Base-by-base conservation (phyloP, 768 basidiomycete species). In the Fomitopsis serialis region DNA sequence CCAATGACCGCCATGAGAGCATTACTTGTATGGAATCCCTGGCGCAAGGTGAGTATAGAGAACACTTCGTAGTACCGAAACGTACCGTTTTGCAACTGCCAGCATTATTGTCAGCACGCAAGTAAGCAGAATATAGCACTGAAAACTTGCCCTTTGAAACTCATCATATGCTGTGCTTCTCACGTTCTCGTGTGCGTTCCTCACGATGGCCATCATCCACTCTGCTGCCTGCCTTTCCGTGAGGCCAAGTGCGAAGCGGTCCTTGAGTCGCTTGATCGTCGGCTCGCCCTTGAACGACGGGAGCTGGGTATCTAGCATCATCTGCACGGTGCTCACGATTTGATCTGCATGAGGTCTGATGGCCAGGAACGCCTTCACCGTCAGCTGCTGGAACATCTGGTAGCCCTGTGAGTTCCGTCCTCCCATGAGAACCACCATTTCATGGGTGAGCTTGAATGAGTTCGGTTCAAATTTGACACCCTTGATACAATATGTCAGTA, bases 381-480 rank as follows among this genome's bases (percentile, higher is more conserved):
- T 92, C 34, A 99, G 81, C 64, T 91, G 90, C 63, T 90, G 87
- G 76, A 98, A 99, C 36, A 93, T 79, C 52, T 88, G 85, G 70
- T 96, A 99, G 19, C 97, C 97, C 70, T 95, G 90, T 1, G 92
- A 95, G 64, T 89, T 80, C 59, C 89, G 80, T 10, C 97, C 97
- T 46, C 97, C 97, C 97, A 99, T 99, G 29, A 98, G 73, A 13
- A 89, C 79, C 17, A 98, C 89, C 97, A 99, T 99, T 69, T 99
- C 97, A 67, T 98, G 95, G 55, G 92, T 97, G 46, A 99, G 80
- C 72, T 99, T 99, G 84, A 99, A 99, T 11, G 93, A 96, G 66
- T 78, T 89, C 0, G 97, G 96, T 65, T 99, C 97, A 66, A 99
- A 99, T 78, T 98, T 99, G 70, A 99, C 89, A 55, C 97, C 93